phyloP scores from a whole-genome alignment of 1,284 basidiomycete genomes.

The Cerioporus squamosus region DNA sequence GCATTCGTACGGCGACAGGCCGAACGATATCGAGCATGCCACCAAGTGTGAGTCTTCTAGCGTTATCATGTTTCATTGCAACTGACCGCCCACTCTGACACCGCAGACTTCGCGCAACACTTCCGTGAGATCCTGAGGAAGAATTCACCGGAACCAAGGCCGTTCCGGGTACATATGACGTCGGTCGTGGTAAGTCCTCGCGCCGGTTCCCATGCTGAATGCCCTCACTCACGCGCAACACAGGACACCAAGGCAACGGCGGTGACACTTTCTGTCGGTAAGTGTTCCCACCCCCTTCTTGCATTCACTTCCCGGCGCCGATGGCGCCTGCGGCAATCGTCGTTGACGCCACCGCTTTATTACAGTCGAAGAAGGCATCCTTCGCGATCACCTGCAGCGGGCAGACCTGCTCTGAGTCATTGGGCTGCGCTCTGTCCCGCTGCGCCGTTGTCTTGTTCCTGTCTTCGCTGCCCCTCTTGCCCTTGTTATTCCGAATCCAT shows the following conservation, averaged over 20 bases:
- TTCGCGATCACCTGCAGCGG: slow-evolving; percentile 54
- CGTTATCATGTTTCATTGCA: too few species aligned
- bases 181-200: slow-evolving; percentile 64
- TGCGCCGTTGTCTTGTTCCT: not conserved
- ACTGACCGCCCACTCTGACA: not conserved
- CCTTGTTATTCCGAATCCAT: too few species aligned
- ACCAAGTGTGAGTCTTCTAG: slow-evolving; percentile 36
- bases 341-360: not conserved
- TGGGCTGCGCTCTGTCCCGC: not conserved
- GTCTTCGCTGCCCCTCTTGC: not conserved
- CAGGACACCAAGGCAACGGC: slow-evolving; percentile 74
- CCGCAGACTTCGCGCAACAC: slow-evolving; percentile 43
- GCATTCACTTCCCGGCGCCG: not conserved
- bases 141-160: slow-evolving; percentile 50
- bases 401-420: slow-evolving; percentile 54
- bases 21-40: slow-evolving; percentile 41
- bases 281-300: slow-evolving; percentile 23
- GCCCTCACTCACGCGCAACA: not conserved
- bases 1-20: slow-evolving; percentile 39
- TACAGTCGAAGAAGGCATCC: slow-evolving; percentile 51
- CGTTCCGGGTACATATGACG: slow-evolving; percentile 74
- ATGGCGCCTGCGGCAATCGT: slow-evolving; percentile 10
- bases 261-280: slow-evolving; percentile 65
- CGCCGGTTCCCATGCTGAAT: slow-evolving; percentile 5
- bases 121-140: slow-evolving; percentile 45